These are phyloP conservation scores for Penicillium thymicola DNA, from an alignment of 2,329 filamentous ascomycete species.

Conservation along the genomic window DNA sequence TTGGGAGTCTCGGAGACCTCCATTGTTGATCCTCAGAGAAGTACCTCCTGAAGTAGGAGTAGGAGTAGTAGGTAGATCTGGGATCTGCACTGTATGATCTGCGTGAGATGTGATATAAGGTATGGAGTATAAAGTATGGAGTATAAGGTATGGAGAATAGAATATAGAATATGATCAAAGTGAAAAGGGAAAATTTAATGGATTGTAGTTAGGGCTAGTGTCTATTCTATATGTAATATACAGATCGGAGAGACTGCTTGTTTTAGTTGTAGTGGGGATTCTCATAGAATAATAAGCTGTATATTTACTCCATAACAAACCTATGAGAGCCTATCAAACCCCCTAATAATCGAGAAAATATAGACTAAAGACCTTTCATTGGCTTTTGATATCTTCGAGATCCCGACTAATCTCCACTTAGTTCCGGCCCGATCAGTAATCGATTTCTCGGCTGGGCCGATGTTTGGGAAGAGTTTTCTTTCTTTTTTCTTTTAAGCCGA, in stretches of 20 bases:
- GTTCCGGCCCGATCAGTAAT: conserved; percentile 9
- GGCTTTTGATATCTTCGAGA: not conserved
- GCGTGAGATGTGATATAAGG: not conserved
- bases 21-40: not conserved
- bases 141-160: not conserved
- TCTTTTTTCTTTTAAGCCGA: not conserved
- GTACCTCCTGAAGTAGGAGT: not conserved
- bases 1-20: conserved; percentile 10
- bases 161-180: not conserved
- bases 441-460: not conserved
- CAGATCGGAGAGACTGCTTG: not conserved
- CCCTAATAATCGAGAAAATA: not conserved
- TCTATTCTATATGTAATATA: not conserved
- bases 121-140: no score
- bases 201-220: not conserved
- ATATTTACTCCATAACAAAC: not conserved
- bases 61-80: not conserved
- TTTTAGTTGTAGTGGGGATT: not conserved
- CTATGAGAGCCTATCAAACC: not conserved
- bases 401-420: conserved; percentile 2
- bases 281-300: not conserved
- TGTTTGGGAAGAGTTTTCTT: not conserved
- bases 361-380: not conserved
- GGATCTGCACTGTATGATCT: not conserved
- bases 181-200: not conserved